A percentile compares a stretch with the other conserved stretches of the same genome.
These are phyloP conservation scores for Alnus rubra DNA, from an alignment of 306 rosid species.

Conservation along the genomic window DNA sequence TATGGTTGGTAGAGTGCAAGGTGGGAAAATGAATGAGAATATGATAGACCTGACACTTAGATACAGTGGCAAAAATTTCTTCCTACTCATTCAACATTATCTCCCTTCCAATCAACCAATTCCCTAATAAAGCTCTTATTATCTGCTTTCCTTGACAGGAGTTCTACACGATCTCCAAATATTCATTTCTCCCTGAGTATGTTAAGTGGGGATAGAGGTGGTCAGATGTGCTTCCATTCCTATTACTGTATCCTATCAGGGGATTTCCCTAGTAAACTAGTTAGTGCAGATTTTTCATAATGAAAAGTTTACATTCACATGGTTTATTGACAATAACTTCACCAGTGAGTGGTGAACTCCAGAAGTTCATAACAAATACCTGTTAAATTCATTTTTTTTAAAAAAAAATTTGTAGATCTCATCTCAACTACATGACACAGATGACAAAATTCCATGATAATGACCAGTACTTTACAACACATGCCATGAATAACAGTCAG, in stretches of 20 bases:
- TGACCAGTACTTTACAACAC: neutral
- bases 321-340: neutral
- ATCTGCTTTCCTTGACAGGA: neutral
- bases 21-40: neutral
- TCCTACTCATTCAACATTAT: neutral
- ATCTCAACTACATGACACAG: neutral
- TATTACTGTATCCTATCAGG: neutral
- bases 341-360: neutral
- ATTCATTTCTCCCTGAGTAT: neutral
- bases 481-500: neutral
- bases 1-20: neutral
- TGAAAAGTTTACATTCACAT: neutral
- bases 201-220: neutral
- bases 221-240: neutral
- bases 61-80: neutral
- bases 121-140: neutral
- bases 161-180: neutral
- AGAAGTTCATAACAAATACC: neutral
- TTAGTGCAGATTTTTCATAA: neutral
- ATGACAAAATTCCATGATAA: neutral
- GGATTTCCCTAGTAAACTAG: neutral
- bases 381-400: neutral
- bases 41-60: neutral
- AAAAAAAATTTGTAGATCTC: neutral
- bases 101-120: constrained; percentile 1